phyloP scores from a whole-genome alignment of 257 asterid genomes.

The Solanum clarkiae region DNA sequence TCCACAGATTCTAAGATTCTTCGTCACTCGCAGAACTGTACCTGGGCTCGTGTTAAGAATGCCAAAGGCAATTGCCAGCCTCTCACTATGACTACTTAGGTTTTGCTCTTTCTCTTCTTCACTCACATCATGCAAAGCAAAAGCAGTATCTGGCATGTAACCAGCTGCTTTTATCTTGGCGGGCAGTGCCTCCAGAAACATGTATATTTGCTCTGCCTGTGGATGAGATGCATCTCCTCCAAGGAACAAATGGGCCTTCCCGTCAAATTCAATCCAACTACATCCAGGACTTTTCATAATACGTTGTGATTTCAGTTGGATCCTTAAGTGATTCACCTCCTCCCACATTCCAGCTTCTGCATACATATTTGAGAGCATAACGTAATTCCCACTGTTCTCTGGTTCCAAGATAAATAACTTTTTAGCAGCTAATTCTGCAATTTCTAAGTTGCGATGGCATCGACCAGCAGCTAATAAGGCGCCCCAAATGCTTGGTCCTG shows the following conservation, averaged over 20 bases:
- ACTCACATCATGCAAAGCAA: constrained; percentile 58
- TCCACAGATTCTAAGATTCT: constrained; percentile 73
- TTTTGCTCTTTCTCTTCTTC: constrained; percentile 62
- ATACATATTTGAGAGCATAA: constrained; percentile 70
- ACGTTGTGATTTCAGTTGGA: constrained; percentile 23
- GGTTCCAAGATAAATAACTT: constrained; percentile 60
- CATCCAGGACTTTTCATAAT: constrained; percentile 79
- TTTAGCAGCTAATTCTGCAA: constrained; percentile 67
- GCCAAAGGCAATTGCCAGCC: constrained; percentile 58
- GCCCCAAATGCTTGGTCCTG: constrained; percentile 82
- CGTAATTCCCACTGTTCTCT: constrained; percentile 57
- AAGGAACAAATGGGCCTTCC: constrained; percentile 42
- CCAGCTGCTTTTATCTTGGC: constrained; percentile 57
- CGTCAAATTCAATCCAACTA: constrained; percentile 69
- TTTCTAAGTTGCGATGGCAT: constrained; percentile 58
- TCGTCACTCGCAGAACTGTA: constrained; percentile 44
- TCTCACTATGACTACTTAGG: constrained; percentile 53
- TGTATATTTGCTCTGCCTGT: constrained; percentile 30
- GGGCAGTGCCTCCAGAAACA: constrained; percentile 40
- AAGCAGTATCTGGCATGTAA: constrained; percentile 46
- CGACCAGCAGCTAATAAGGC: constrained; percentile 61
- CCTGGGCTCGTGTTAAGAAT: constrained; percentile 40
- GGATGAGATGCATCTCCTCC: constrained; percentile 53
- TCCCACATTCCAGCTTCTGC: constrained; percentile 90
- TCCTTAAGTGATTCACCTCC: constrained; percentile 42